A percentile compares a stretch with the other conserved stretches of the same genome.
Conservation (phyloP, 2,329 filamentous ascomycete genomes). For the Aspergillus persii region DNA sequence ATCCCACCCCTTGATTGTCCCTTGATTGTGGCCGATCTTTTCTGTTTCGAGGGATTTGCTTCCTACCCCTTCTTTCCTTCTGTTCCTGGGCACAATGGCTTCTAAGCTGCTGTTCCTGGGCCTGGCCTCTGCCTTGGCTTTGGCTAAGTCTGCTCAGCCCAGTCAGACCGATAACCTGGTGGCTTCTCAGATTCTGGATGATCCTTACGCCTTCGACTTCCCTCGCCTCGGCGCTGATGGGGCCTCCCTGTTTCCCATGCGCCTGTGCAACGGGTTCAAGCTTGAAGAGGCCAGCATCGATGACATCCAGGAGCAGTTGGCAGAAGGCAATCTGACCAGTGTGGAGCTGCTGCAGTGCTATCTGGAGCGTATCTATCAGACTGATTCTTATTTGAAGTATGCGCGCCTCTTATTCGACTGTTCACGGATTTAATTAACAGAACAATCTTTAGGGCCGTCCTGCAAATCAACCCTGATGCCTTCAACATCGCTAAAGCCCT, state of each 20-base stretch:
- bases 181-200: constrained; percentile 32
- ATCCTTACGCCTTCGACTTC: constrained; percentile 37
- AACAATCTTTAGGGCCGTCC: constrained; percentile 38
- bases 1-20: constrained; percentile 16
- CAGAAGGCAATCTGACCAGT: constrained; percentile 54
- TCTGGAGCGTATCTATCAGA: constrained; percentile 59
- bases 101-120: constrained; percentile 14
- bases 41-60: background rate
- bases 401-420: background rate
- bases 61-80: background rate
- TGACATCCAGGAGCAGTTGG: constrained; percentile 61
- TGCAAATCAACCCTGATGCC: constrained; percentile 68
- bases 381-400: constrained; percentile 63
- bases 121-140: constrained; percentile 19
- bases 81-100: constrained; percentile 8
- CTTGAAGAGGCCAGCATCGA: constrained; percentile 71
- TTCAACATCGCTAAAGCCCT: constrained; percentile 59
- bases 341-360: constrained; percentile 63
- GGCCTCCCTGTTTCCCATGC: constrained; percentile 59
- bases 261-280: constrained; percentile 56
- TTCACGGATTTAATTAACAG: too few species aligned
- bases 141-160: constrained; percentile 17
- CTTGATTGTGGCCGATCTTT: constrained; percentile 4
- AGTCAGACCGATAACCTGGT: constrained; percentile 23
- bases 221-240: constrained; percentile 35